Base-by-base conservation (phyloP, 2,329 filamentous ascomycete species). In the Sclerotinia glacialis region DNA sequence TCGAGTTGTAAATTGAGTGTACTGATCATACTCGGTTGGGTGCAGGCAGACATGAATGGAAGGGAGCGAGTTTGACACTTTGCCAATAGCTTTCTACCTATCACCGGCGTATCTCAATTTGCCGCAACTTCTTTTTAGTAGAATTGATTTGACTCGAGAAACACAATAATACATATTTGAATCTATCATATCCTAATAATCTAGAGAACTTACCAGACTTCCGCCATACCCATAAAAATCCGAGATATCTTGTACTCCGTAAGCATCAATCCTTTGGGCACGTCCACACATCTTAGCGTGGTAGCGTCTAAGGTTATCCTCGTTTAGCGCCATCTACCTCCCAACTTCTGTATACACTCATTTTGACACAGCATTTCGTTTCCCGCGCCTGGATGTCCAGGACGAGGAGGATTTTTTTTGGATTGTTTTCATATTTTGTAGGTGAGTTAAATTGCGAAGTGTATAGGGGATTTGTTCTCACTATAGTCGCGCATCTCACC, bases 401-500 rank as follows among this genome's bases (percentile, higher is more conserved):
- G 64, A 62, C 55, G 64, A 66, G 64, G 64, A 66, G 64, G 55
- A 62, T 66, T 37, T 53, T 31, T 40, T 66, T 50, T 52, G 63
- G 54, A 61, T 61, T 65, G 23, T 66, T 66, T 60, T 66, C 44
- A 66, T 66, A 66, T 66, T 62, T 46, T 66, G 37, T 62, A 66
- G 55, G 64, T 66, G 37, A 66, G 64, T 66, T 5, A 26, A 21
- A 42, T 46, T 49, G 23, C 53, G 31, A 44, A 40, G 34, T 26
- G 8, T 61, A 4, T 46, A 8, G 26, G 11, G 42, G 55, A 2
- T 34, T 61, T 37, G 18, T 64, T 21, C 37, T n/a, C 52, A 42
- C 23, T 61, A 37, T 65, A 16, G 46, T 66, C 58, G 64, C 64
- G 46, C 64, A 68, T 58, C 28, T 42, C 63, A 70, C 66, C 71